Base-by-base conservation (phyloP, 805 yeast genomes). In the Wickerhamiella shivajii region DNA sequence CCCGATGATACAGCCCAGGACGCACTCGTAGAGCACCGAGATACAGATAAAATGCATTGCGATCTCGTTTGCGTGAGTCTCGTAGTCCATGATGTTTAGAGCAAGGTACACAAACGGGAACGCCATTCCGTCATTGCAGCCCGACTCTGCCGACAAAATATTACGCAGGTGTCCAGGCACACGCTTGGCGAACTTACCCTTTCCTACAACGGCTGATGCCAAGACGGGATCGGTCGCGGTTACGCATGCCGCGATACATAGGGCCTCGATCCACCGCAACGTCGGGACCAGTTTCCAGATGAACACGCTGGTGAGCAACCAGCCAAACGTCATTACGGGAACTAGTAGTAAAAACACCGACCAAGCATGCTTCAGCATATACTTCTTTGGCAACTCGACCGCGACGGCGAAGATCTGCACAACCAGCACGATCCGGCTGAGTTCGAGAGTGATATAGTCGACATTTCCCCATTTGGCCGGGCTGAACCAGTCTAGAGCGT, bases 191-290 rank as follows among this genome's bases (percentile, higher is more conserved):
- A 84, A 84, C 51, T 80, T 79, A 44, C 93, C 93, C 47, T 79
- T 84, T 53, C 94, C 93, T 8, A 84, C 94, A 24, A 84, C 93
- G 2, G 95, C 93, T 12, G 93, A 90, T 2, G 95, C 94, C 49
- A 84, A 64, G 26, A 84, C 90, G 5, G 96, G 96, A 57, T 84
- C 96, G 0, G 96, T 85, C 2, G 95, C 95, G 0, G 95, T 85
- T 29, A 84, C 74, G 52, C 94, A 83, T 2, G 93, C 94, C 20
- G 85, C 69, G 1, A 84, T 71, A 30, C 76, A 63, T 22, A 84
- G 63, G 2, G 81, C 74, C 31, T 74, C 79, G 14, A 78, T 54
- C 59, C 84, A 81, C 36, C 67, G 60, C 38, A 84, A 61, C 6
- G 74, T 69, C 1, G 90, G 87, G 22, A 85, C 73, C 19, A 85